These are phyloP conservation scores for Tolypocladium paradoxum DNA, from an alignment of 2,329 filamentous ascomycete genomes.

Conservation along the genomic window DNA sequence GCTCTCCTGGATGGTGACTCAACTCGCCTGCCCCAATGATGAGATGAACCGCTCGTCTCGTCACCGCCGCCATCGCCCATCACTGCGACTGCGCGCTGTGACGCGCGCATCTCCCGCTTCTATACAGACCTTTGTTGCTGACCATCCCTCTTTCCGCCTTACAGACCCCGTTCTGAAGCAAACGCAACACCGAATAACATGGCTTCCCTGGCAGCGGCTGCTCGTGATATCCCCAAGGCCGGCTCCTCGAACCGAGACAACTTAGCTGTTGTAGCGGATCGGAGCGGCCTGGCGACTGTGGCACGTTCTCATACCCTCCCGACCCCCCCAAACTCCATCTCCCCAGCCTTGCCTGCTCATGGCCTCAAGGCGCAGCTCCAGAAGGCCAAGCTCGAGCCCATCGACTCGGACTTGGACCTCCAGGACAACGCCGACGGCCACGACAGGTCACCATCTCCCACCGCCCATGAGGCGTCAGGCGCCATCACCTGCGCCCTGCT, in stretches of 20 bases:
- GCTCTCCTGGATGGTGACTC: constrained; percentile 8
- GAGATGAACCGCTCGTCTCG: neutral
- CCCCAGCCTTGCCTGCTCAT: constrained; percentile 73
- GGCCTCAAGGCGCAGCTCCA: constrained; percentile 60
- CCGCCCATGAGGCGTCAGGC: constrained; percentile 58
- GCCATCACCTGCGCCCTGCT: constrained; percentile 78
- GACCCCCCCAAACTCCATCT: constrained; percentile 92
- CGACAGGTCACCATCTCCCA: constrained; percentile 31
- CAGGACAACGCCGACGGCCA: constrained; percentile 42
- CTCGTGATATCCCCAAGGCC: constrained; percentile 55
- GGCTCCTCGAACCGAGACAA: constrained; percentile 51
- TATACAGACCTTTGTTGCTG: neutral
- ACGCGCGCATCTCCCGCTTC: neutral
- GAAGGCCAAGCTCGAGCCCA: constrained; percentile 47
- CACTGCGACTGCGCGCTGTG: neutral
- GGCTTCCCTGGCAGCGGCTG: constrained; percentile 56
- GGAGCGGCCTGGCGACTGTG: constrained; percentile 49
- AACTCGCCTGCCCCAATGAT: constrained; percentile 4
- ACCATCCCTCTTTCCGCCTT: neutral
- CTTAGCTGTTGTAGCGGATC: constrained; percentile 62
- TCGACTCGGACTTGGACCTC: constrained; percentile 83
- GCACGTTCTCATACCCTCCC: constrained; percentile 58
- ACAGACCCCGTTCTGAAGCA: constrained; percentile 37
- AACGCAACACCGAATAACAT: constrained; percentile 32
- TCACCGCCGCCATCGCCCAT: neutral